Evolutionary conservation across 495 filamentous ascomycete species (phyloP).

Genomic region (Thozetella sp.): DNA sequence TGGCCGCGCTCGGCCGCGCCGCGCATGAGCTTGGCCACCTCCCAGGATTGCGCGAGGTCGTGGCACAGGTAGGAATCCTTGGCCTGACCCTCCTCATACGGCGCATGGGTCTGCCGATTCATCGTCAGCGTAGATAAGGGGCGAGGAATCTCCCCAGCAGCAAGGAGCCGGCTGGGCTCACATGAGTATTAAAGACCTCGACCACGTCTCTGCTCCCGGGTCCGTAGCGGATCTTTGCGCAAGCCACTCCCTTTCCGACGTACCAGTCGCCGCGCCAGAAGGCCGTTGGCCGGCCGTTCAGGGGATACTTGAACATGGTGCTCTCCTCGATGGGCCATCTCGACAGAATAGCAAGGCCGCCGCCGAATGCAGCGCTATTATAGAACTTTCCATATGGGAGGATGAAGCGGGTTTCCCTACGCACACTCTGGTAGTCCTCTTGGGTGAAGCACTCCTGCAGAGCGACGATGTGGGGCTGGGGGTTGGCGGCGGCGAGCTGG

Average conservation of each 20-base stretch:
- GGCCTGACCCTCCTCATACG: conserved; percentile 72
- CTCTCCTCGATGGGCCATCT: conserved; percentile 96
- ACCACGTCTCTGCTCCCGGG: conserved; percentile 64
- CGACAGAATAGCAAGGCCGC: conserved; percentile 89
- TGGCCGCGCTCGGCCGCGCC: conserved; percentile 83
- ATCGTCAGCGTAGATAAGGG: not conserved
- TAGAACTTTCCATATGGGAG: conserved; percentile 97
- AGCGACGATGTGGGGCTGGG: conserved; percentile 82
- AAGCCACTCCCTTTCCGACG: conserved; percentile 93
- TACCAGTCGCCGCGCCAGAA: conserved; percentile 95
- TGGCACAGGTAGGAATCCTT: conserved; percentile 89
- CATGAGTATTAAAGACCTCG: conserved; percentile 94
- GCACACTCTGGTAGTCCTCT: conserved; percentile 84
- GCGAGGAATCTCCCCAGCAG: too few relatives aligned
- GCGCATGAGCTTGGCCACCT: conserved; percentile 88
- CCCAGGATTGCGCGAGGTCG: conserved; percentile 94
- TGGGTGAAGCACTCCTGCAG: conserved; percentile 97
- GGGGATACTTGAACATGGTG: conserved; percentile 81
- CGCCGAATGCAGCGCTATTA: conserved; percentile 84
- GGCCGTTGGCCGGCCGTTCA: conserved; percentile 91
- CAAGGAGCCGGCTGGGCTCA: too few relatives aligned
- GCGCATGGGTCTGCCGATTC: conserved; percentile 69
- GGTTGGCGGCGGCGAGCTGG: conserved; percentile 65
- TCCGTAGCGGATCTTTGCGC: conserved; percentile 77
- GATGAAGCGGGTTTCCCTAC: conserved; percentile 68